phyloP scores from a whole-genome alignment of 495 filamentous ascomycete species.

The Cercophora samala region DNA sequence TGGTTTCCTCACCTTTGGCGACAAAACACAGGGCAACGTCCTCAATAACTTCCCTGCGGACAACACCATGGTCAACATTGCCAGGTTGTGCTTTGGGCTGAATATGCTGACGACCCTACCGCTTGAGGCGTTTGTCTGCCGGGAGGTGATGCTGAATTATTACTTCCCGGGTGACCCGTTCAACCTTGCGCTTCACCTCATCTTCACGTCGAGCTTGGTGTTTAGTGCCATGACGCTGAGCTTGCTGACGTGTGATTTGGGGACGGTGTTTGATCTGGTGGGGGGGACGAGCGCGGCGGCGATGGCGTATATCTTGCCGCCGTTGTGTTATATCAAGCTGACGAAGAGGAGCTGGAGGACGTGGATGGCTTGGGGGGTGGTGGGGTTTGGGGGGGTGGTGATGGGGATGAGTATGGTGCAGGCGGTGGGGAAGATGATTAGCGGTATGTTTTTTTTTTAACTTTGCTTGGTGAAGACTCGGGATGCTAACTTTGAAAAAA shows the following conservation, averaged over 20 bases:
- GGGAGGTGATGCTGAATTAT: conserved; percentile 93
- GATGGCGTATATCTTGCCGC: conserved; percentile 91
- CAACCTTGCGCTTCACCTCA: conserved; percentile 77
- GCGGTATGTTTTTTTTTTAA: conserved; percentile 39
- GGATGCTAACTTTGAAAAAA: conserved; percentile 1
- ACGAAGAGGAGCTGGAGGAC: conserved; percentile 75
- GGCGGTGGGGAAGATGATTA: conserved; percentile 63
- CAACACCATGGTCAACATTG: conserved; percentile 90
- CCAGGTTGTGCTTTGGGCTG: conserved; percentile 88
- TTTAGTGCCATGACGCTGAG: conserved; percentile 71
- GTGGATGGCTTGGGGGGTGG: conserved; percentile 63
- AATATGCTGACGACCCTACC: conserved; percentile 99
- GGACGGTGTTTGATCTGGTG: conserved; percentile 90
- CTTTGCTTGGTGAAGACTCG: no score
- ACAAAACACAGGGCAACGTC: conserved; percentile 88
- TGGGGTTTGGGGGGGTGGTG: conserved; percentile 73
- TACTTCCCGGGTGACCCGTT: conserved; percentile 78
- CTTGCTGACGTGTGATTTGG: conserved; percentile 86
- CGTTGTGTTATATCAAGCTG: conserved; percentile 90
- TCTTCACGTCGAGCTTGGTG: conserved; percentile 78
- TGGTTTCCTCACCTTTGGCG: conserved; percentile 90
- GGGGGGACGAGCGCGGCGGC: conserved; percentile 92
- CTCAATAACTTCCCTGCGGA: conserved; percentile 93
- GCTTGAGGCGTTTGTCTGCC: conserved; percentile 93
- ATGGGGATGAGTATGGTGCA: conserved; percentile 81